Evolutionary conservation across 1,284 basidiomycete genomes (phyloP), one percentile per base, ranked within the genome.

Genomic region (Takashimella tepidaria): DNA sequence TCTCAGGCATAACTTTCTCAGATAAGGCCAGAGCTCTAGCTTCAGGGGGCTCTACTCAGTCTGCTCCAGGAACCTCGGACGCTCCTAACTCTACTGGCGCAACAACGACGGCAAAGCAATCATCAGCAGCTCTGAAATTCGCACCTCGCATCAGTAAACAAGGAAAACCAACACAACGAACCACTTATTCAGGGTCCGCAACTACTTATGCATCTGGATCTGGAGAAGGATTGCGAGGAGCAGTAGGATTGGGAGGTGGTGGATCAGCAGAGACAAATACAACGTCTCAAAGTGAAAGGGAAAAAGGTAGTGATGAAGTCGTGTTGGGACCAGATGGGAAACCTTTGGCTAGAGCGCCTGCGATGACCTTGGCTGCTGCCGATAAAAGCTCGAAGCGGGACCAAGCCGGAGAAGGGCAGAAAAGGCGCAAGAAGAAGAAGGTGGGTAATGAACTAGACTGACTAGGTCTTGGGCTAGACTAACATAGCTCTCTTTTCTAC

Each of bases 1-100:
- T 73, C 55, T 65, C 69, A 42, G 72, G 72, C 37, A 74, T 74
- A 58, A 73, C 67, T 56, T 73, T 74, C 54, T 54, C 60, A 5
- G 49, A 58, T 13, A 55, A 55, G 50, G 61, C 59, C 5, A 56
- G 56, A 41, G 25, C 56, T 26, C 50, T 60, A 12, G 57, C 58
- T n/a, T 47, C 54, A n/a, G 58, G 54, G 51, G 40, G 19, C 47
- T 42, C 47, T 13, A 22, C 41, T 31, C n/a, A n/a, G n/a, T 11
- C 26, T 19, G 8, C 42, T 20, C 5, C 12, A 20, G 40, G 24
- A 24, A 20, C 25, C 26, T 37, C 31, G 10, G 31, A 37, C 27
- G 41, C 40, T 20, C 10, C 21, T 41, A 42, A 21, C 19, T 23
- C 50, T 45, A 40, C 8, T 45, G 8, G 22, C 19, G 42, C 20